Conservation (phyloP, 192 early-diverging fungal genomes). For the Chytriomyces sp. region DNA sequence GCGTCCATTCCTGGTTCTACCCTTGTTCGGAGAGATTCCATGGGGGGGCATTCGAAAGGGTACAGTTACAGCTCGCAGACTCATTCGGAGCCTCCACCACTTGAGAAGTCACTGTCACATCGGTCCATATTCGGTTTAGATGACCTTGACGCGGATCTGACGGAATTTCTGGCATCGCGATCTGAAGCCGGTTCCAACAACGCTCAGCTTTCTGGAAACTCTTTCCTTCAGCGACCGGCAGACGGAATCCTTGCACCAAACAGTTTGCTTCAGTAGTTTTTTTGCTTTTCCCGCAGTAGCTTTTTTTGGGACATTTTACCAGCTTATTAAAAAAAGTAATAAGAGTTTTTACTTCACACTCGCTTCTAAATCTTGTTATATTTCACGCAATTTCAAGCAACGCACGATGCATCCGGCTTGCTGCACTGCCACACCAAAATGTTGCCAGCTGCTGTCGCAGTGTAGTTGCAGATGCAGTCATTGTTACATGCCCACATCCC, state of each 20-base stretch:
- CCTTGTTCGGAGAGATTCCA: not conserved
- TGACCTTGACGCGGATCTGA: constrained; percentile 29
- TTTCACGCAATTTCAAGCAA: not conserved
- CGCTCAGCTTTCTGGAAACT: not conserved
- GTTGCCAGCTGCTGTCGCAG: not conserved
- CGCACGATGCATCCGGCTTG: not conserved
- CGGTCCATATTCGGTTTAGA: constrained; percentile 28
- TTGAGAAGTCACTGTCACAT: constrained; percentile 14
- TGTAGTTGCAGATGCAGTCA: not conserved
- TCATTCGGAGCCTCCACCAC: not conserved
- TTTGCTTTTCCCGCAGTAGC: not conserved
- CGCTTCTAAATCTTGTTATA: too few relatives aligned
- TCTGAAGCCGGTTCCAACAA: not conserved
- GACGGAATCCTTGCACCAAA: constrained; percentile 18
- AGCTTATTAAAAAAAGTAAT: not conserved
- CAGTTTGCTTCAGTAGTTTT: not conserved
- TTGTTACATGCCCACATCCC: not conserved
- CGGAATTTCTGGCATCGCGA: constrained; percentile 7
- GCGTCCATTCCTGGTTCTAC: not conserved
- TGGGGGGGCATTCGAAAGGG: not conserved
- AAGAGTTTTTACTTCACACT: not conserved
- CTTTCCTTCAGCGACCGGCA: constrained; percentile 10
- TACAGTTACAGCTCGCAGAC: too few relatives aligned
- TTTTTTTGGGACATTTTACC: not conserved
- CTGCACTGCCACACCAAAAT: not conserved